Evolutionary conservation across 2,329 filamentous ascomycete species (phyloP), one percentile per base, ranked within the genome.

Genomic region (Fusarium mundagurra): DNA sequence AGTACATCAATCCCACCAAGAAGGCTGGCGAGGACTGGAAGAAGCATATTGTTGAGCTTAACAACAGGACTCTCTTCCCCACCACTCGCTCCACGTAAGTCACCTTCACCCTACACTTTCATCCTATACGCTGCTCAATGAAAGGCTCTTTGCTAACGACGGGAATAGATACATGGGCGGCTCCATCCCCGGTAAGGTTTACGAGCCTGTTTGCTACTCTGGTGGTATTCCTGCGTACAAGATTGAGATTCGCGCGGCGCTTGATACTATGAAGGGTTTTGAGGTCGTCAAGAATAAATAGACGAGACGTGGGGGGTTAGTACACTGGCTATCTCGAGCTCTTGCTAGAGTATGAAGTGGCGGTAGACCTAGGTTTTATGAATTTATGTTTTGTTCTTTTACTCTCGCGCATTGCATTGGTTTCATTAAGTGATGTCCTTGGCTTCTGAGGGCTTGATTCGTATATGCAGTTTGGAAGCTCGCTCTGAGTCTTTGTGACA

Each of bases 121-220:
- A n/a, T n/a, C n/a, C n/a, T n/a, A n/a, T 11, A 10, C 2, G 7
- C 36, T 18, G 6, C 16, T 9, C 14, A 36, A 10, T 36, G 34
- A 36, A 36, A 9, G 34, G 16, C 17, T 9, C 33, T 14, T 29
- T 33, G 20, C 53, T 57, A 14, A 54, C 3, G 3, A 6, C 13
- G 87, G 2, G n/a, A 0, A 84, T 11, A 90, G 86, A 27, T 90
- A 89, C 70, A 88, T 90, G 85, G 89, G 89, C 6, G 86, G 84
- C 1, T 88, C 83, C 45, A 83, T 90, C 4, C 88, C 89, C 0
- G 88, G 85, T 0, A 90, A 90, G 80, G 74, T 82, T 1, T 82
- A 82, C 33, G 88, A 91, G 80, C 85, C 85, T 2, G 79, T 90
- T 14, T 85, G 86, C 54, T 91, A 85, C 64, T 62, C 84, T 0